Conservation (phyloP, 2,329 filamentous ascomycete genomes). For the Zymoseptoria tritici region DNA sequence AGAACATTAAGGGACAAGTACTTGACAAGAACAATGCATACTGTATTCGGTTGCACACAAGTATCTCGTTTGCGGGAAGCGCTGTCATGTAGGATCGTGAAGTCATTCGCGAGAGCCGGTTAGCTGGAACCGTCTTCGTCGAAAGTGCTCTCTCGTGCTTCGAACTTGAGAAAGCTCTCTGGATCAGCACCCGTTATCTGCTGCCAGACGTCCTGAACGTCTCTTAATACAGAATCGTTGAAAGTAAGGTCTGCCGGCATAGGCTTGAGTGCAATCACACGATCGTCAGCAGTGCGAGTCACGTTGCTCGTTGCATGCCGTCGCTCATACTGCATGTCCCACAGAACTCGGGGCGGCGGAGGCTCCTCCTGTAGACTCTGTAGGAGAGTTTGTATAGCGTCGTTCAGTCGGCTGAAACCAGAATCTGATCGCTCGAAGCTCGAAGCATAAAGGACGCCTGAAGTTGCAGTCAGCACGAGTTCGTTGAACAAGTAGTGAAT, state of each 20-base stretch:
- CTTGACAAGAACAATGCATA: neutral
- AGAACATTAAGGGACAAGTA: neutral
- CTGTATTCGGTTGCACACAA: neutral
- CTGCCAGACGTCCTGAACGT: constrained; percentile 65
- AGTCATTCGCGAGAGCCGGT: neutral
- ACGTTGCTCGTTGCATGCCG: constrained; percentile 25
- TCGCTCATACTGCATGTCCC: constrained; percentile 49
- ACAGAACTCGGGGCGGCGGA: constrained; percentile 38
- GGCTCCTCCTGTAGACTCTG: constrained; percentile 29
- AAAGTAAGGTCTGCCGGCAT: constrained; percentile 62
- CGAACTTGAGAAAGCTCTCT: constrained; percentile 67
- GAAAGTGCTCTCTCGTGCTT: constrained; percentile 41
- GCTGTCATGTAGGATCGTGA: neutral
- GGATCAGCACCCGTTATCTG: constrained; percentile 47
- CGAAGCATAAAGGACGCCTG: constrained; percentile 54
- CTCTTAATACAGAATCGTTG: constrained; percentile 60
- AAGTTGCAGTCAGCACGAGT: constrained; percentile 3
- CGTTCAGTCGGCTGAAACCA: constrained; percentile 32
- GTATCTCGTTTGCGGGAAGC: neutral
- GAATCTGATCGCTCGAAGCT: constrained; percentile 32
- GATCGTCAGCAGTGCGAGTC: constrained; percentile 21
- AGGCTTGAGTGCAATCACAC: constrained; percentile 41
- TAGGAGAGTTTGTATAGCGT: constrained; percentile 40
- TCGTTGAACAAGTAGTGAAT: constrained; percentile 24
- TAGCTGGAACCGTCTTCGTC: constrained; percentile 6